phyloP scores from a whole-genome alignment of 257 asterid genomes.

The Nicotiana benthamiana region DNA sequence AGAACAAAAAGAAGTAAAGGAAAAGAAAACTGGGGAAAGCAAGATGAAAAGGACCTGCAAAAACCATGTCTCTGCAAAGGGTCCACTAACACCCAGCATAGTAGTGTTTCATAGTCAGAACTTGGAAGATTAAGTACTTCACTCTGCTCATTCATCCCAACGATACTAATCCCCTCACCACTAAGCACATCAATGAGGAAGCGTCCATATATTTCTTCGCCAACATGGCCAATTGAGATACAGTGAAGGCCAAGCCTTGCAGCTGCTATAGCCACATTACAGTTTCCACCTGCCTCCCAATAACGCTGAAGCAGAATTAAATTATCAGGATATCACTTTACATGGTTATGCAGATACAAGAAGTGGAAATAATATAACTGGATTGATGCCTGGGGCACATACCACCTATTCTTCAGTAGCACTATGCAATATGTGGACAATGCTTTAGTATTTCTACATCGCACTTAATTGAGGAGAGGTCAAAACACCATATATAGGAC shows the following conservation, averaged over 20 bases:
- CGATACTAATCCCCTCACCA: constrained; percentile 58
- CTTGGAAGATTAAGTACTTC: constrained; percentile 25
- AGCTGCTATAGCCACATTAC: constrained; percentile 97
- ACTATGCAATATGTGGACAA: background rate
- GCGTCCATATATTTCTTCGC: constrained; percentile 72
- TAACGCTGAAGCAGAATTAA: constrained; percentile 37
- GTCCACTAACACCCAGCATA: constrained; percentile 96
- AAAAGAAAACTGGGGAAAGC: background rate
- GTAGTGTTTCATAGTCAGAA: constrained; percentile 54
- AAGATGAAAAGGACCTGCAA: constrained; percentile 55
- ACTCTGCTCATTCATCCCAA: constrained; percentile 53
- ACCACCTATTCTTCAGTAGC: background rate
- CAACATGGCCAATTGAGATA: constrained; percentile 67
- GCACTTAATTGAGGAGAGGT: background rate
- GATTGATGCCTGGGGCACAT: background rate
- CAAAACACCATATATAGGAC: background rate
- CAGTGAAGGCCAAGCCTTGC: constrained; percentile 85
- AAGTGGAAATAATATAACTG: background rate
- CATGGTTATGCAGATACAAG: background rate
- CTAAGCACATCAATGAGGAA: constrained; percentile 75
- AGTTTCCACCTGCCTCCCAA: constrained; percentile 99
- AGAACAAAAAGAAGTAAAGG: background rate
- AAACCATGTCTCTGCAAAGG: constrained; percentile 88
- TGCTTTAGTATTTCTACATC: background rate
- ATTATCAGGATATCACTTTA: constrained; percentile 12